Evolutionary conservation across 2,329 filamentous ascomycete species (phyloP), one percentile per base, ranked within the genome.

Genomic region (Alternaria arborescens): DNA sequence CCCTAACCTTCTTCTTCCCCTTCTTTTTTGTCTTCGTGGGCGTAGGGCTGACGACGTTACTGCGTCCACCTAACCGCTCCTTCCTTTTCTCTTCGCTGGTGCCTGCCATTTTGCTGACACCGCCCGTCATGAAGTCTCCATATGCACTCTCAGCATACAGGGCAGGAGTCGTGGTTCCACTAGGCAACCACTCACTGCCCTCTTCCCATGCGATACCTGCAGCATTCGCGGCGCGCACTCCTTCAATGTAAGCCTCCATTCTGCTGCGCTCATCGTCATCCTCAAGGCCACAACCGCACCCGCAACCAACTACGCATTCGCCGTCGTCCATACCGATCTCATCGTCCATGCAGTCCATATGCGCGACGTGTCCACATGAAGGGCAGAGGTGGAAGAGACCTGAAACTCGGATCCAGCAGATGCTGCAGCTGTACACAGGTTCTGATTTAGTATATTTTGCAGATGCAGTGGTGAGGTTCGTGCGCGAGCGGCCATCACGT

Each of bases 341-440:
- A 26, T 71, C 62, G 34, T 68, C 66, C 65, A 78, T 72, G 65
- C 76, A 78, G n/a, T 71, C 71, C 51, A 76, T 75, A 55, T 79
- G 77, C 8, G 77, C 76, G 11, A 78, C 69, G 41, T 78, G 76
- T 8, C 76, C 74, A 56, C 77, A 79, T 2, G 70, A 65, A 1
- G 74, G 74, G 41, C 77, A 79, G 1, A 77, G 65, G 30, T 73
- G 72, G 55, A 79, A 77, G 18, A 77, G 68, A 2, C 77, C 77
- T 2, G 64, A 67, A 22, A 79, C 72, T 8, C 72, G 71, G 41
- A 79, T 73, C 77, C 77, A 79, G 60, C 77, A 79, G 38, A 79
- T 76, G 38, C 71, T 73, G 64, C 77, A 79, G 47, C 70, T 73
- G 53, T 76, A 76, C 0, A 74, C 67, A 1, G 67, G 64, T 11